Conservation (phyloP, 2,329 filamentous ascomycete species). For the Monilinia aucupariae region DNA sequence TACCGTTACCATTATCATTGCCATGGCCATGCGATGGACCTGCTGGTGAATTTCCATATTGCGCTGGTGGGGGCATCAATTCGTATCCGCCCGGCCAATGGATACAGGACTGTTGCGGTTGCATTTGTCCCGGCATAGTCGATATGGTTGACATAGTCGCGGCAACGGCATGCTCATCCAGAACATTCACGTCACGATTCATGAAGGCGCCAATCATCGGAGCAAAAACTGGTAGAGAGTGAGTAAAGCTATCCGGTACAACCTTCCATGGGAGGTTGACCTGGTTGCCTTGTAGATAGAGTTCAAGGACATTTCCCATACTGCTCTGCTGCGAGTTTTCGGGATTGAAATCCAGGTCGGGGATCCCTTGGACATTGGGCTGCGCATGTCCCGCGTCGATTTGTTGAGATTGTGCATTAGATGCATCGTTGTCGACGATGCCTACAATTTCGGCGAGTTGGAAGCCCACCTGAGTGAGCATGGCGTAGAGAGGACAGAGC, state of each 20-base stretch:
- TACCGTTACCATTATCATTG: too few species aligned
- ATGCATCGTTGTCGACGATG: slow-evolving; percentile 26
- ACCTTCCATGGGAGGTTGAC: slow-evolving; percentile 2
- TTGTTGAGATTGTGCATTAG: not conserved
- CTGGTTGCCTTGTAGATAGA: not conserved
- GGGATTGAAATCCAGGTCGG: slow-evolving; percentile 4
- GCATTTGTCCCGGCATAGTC: not conserved
- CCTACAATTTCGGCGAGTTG: slow-evolving; percentile 34
- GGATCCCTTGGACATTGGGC: not conserved
- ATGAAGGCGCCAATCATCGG: not conserved
- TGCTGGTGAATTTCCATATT: not conserved
- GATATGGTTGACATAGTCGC: not conserved
- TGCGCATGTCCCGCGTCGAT: not conserved
- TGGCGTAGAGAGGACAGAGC: slow-evolving; percentile 30
- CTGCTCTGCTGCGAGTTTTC: not conserved
- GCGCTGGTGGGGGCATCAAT: not conserved
- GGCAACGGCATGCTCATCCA: not conserved
- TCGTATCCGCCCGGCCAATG: slow-evolving; percentile 10
- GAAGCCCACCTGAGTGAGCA: slow-evolving; percentile 30
- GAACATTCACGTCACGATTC: not conserved
- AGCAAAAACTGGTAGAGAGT: not conserved
- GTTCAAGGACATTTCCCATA: slow-evolving; percentile 6
- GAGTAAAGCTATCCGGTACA: not conserved
- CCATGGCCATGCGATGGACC: not conserved
- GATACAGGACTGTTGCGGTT: not conserved